These are phyloP conservation scores for Quercus parvula DNA, from an alignment of 306 rosid genomes.

Conservation along the genomic window DNA sequence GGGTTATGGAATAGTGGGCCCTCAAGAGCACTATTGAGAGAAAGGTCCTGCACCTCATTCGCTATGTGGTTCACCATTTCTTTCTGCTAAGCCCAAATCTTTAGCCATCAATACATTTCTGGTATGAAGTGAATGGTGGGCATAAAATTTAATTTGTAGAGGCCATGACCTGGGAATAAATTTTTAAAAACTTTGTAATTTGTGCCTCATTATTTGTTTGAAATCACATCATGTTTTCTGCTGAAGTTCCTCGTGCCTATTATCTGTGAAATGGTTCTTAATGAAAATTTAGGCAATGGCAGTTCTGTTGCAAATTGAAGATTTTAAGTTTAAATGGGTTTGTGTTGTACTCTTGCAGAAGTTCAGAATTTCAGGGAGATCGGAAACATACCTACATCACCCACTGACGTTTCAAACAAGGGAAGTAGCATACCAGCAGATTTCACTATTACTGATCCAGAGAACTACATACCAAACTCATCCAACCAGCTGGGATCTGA, in stretches of 20 bases:
- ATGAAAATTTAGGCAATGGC: conserved; percentile 9
- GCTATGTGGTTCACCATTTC: background rate
- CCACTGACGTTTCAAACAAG: conserved; percentile 39
- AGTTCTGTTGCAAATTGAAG: background rate
- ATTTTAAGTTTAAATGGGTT: conserved; percentile 6
- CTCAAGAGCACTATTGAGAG: background rate
- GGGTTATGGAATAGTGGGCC: background rate
- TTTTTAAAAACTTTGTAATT: background rate
- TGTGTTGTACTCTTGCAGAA: conserved; percentile 49
- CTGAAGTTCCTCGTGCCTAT: conserved; percentile 6
- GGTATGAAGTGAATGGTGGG: background rate
- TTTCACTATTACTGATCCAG: conserved; percentile 28
- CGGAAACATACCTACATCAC: conserved; percentile 40
- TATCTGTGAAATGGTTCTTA: background rate
- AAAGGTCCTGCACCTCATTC: background rate
- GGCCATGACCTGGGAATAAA: background rate
- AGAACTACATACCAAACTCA: conserved; percentile 26
- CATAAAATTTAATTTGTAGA: background rate
- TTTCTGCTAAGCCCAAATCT: background rate
- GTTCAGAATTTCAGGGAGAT: conserved; percentile 63
- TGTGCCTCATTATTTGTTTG: background rate
- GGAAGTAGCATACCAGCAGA: conserved; percentile 38
- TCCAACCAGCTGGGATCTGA: conserved; percentile 45
- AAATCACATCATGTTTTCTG: conserved; percentile 6
- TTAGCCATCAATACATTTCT: background rate